Conservation (phyloP, 257 asterid genomes). For the Fraxinus anomala region DNA sequence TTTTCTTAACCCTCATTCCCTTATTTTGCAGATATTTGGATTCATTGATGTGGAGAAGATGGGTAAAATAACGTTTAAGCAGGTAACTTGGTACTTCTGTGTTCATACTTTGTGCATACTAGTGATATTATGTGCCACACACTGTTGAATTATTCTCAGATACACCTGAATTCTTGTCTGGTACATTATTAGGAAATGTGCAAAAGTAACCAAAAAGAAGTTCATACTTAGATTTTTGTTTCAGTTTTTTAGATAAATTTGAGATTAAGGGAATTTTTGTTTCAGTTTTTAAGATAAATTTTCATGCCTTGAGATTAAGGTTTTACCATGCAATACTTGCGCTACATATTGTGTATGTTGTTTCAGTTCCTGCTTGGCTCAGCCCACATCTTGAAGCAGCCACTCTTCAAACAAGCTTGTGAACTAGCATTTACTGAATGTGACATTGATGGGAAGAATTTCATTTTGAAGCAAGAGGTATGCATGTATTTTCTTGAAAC, state of each 20-base stretch:
- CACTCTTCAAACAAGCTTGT: slow-evolving; percentile 61
- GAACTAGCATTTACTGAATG: slow-evolving; percentile 75
- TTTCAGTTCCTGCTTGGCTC: slow-evolving; percentile 94
- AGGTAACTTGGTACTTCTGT: slow-evolving; percentile 44
- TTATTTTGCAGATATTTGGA: slow-evolving; percentile 63
- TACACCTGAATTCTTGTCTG: slow-evolving; percentile 7
- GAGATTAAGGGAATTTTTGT: background rate
- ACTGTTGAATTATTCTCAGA: background rate
- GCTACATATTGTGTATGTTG: slow-evolving; percentile 14
- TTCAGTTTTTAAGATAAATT: too few species aligned
- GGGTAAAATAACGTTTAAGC: slow-evolving; percentile 79
- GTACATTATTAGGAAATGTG: slow-evolving; percentile 5
- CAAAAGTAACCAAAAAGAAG: background rate
- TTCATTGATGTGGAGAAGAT: slow-evolving; percentile 73
- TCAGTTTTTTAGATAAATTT: too few species aligned
- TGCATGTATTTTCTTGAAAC: slow-evolving; percentile 13
- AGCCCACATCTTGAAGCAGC: slow-evolving; percentile 82
- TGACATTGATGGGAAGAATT: slow-evolving; percentile 41
- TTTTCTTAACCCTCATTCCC: slow-evolving; percentile 9
- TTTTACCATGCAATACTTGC: background rate
- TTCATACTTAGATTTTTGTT: slow-evolving; percentile 21
- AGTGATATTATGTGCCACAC: background rate
- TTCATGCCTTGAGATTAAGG: background rate
- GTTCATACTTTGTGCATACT: background rate
- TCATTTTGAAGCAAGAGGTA: slow-evolving; percentile 74